These are phyloP conservation scores for Coprinellus aureogranulatus DNA, from an alignment of 768 basidiomycete species.

Conservation along the genomic window DNA sequence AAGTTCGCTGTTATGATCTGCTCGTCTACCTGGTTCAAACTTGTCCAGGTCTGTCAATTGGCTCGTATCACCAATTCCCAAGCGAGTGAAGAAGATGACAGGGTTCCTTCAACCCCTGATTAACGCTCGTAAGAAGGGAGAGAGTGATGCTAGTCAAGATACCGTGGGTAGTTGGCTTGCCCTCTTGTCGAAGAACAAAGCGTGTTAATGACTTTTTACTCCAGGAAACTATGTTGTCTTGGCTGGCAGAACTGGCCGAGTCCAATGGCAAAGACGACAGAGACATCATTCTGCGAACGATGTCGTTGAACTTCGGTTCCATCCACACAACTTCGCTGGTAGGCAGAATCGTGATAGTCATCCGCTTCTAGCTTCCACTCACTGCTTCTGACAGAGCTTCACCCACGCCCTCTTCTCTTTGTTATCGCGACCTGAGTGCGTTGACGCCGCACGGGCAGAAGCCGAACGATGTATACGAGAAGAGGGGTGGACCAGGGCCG, in stretches of 20 bases:
- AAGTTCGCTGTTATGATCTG: background rate
- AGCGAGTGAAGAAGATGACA: conserved; percentile 2
- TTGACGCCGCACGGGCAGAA: conserved; percentile 40
- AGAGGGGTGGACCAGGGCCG: conserved; percentile 30
- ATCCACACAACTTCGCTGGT: conserved; percentile 46
- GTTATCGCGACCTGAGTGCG: conserved; percentile 30
- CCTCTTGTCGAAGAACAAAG: too few species aligned
- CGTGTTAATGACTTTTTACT: too few species aligned
- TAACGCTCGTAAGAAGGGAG: conserved; percentile 8
- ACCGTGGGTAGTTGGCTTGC: too few species aligned
- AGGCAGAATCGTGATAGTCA: conserved; percentile 5
- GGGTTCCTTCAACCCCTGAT: conserved; percentile 12
- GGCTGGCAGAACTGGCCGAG: conserved; percentile 42
- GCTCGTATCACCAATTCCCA: conserved; percentile 2
- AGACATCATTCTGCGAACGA: conserved; percentile 32
- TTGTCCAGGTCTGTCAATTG: background rate
- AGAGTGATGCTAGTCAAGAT: too few species aligned
- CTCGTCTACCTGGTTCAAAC: too few species aligned
- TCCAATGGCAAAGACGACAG: conserved; percentile 23
- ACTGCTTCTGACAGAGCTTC: conserved; percentile 27
- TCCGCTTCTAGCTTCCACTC: background rate
- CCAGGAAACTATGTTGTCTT: conserved; percentile 49
- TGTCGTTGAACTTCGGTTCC: conserved; percentile 42
- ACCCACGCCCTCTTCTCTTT: conserved; percentile 38
- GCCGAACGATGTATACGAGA: conserved; percentile 32